Conservation (phyloP, 345 rosid genomes). For the Populus tremula region DNA sequence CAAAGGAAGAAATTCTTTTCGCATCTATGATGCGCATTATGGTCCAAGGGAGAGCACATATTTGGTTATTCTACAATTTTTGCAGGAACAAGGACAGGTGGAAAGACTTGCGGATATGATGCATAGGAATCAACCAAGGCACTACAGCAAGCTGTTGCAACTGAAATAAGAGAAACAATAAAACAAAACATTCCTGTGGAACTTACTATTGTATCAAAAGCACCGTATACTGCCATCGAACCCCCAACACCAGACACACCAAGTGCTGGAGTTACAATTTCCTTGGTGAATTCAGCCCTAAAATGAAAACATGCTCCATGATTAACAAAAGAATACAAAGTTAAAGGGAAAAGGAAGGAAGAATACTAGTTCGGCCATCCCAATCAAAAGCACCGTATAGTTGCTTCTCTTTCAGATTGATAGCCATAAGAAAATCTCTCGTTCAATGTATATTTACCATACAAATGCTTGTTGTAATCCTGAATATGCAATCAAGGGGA, state of each 20-base stretch:
- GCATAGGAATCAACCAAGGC: not conserved
- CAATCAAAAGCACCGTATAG: too few relatives aligned
- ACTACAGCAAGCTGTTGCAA: not conserved
- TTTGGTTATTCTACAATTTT: not conserved
- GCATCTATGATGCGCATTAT: not conserved
- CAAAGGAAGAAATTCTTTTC: not conserved
- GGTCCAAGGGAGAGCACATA: not conserved
- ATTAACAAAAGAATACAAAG: not conserved
- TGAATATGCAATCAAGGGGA: slow-evolving; percentile 85
- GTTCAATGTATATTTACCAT: slow-evolving; percentile 46
- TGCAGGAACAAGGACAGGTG: not conserved
- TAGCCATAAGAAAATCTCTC: slow-evolving; percentile 7
- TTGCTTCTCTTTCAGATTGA: not conserved
- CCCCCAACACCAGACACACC: slow-evolving; percentile 88
- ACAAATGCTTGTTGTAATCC: slow-evolving; percentile 97
- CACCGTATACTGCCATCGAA: slow-evolving; percentile 92
- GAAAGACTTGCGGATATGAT: not conserved
- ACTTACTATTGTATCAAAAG: slow-evolving; percentile 85
- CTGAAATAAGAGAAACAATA: not conserved
- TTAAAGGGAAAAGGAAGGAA: slow-evolving; percentile 4
- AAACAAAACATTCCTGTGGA: slow-evolving; percentile 3
- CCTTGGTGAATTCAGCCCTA: slow-evolving; percentile 94
- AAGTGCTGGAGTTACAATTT: slow-evolving; percentile 70
- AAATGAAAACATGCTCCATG: slow-evolving; percentile 3
- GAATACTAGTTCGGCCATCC: not conserved